phyloP scores from a whole-genome alignment of 495 filamentous ascomycete genomes.

The Neurospora sp. region DNA sequence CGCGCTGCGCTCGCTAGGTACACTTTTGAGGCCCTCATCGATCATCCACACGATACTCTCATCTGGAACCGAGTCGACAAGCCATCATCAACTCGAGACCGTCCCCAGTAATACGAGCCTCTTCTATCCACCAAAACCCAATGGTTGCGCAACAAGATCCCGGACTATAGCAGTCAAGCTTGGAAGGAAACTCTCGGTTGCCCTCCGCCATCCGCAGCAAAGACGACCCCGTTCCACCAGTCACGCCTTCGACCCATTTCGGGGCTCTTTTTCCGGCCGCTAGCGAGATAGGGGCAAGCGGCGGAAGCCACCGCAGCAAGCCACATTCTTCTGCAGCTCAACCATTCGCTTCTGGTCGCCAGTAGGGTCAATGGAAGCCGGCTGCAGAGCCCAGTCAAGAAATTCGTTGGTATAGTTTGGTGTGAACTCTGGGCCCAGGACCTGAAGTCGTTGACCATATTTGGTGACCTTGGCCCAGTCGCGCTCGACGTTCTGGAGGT shows the following conservation, averaged over 20 bases:
- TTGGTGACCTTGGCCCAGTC: conserved; percentile 62
- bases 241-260: background rate
- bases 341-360: conserved; percentile 61
- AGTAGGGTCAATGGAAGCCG: conserved; percentile 48
- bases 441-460: conserved; percentile 56
- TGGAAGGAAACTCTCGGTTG: background rate
- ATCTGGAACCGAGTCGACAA: background rate
- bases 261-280: background rate
- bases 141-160: background rate
- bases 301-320: conserved; percentile 37
- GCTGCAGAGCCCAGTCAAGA: conserved; percentile 50
- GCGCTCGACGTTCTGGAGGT: conserved; percentile 58
- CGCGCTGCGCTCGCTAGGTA: too few relatives aligned
- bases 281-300: conserved; percentile 13
- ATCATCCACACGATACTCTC: background rate
- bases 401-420: conserved; percentile 61
- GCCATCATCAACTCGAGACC: background rate
- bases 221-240: background rate
- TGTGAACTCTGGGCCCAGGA: conserved; percentile 45
- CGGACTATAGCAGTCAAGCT: background rate
- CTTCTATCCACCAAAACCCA: background rate
- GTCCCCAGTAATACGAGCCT: background rate
- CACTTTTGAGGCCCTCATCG: background rate
- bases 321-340: conserved; percentile 48
- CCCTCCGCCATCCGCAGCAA: background rate